Percentiles rank a stretch among this genome's conserved stretches.
These are phyloP conservation scores for Amphicarpaea edgeworthii DNA, from an alignment of 306 rosid species.

Conservation along the genomic window DNA sequence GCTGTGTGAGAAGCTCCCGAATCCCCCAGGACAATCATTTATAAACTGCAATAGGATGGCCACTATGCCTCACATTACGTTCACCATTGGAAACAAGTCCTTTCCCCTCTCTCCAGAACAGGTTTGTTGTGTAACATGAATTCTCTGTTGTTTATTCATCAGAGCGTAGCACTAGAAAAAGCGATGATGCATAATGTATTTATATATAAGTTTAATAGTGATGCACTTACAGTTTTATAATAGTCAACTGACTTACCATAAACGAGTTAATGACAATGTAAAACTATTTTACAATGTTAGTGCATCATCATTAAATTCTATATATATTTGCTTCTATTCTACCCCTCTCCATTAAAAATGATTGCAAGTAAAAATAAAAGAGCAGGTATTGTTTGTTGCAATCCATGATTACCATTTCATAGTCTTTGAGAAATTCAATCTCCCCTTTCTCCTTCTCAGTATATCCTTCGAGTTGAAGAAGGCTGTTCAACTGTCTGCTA, in stretches of 20 bases:
- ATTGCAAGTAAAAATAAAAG: not conserved
- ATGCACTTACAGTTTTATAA: too few relatives aligned
- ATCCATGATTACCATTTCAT: slow-evolving; percentile 19
- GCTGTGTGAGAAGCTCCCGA: slow-evolving; percentile 81
- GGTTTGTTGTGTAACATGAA: slow-evolving; percentile 50
- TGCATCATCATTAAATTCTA: too few relatives aligned
- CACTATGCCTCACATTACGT: slow-evolving; percentile 63
- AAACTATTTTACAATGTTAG: too few relatives aligned
- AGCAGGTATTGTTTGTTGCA: not conserved
- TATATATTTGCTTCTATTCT: slow-evolving; percentile 7
- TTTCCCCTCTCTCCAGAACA: slow-evolving; percentile 74
- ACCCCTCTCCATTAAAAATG: not conserved
- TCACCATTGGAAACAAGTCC: slow-evolving; percentile 64
- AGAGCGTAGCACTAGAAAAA: slow-evolving; percentile 9
- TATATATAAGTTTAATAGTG: too few relatives aligned
- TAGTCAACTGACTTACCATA: too few relatives aligned
- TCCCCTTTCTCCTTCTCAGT: slow-evolving; percentile 53
- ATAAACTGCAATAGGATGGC: slow-evolving; percentile 60
- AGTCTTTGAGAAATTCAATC: not conserved
- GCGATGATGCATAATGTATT: slow-evolving; percentile 12
- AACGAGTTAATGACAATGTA: too few relatives aligned
- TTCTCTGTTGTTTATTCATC: not conserved
- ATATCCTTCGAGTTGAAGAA: slow-evolving; percentile 64
- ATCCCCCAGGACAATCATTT: slow-evolving; percentile 64
- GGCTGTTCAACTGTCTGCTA: slow-evolving; percentile 61